These are phyloP conservation scores for Aspergillus pseudotamarii DNA, from an alignment of 2,329 filamentous ascomycete species.

Conservation along the genomic window DNA sequence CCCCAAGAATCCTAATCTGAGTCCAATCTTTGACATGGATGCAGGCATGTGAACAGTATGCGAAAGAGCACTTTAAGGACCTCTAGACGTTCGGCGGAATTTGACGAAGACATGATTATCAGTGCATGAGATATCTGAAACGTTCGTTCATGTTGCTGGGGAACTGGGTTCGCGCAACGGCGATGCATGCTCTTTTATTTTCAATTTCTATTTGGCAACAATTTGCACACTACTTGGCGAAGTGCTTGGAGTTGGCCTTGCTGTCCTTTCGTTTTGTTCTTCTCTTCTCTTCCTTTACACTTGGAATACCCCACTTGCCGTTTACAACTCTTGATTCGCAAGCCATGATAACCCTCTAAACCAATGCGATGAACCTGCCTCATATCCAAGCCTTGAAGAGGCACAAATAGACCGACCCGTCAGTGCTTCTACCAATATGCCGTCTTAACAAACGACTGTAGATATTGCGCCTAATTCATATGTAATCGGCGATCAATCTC, in stretches of 20 bases:
- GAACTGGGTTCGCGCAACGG: neutral
- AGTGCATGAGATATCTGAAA: constrained; percentile 11
- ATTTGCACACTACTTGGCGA: constrained; percentile 12
- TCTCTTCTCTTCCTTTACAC: constrained; percentile 10
- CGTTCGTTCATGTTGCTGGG: constrained; percentile 1
- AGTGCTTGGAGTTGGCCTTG: constrained; percentile 11
- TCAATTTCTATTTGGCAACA: constrained; percentile 10
- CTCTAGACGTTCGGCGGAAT: constrained; percentile 33
- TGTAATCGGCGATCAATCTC: neutral
- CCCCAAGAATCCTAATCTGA: constrained; percentile 18
- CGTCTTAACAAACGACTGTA: neutral
- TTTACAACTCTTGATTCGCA: neutral
- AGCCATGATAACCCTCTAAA: constrained; percentile 5
- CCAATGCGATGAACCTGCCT: neutral
- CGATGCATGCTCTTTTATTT: constrained; percentile 5
- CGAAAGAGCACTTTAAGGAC: constrained; percentile 83
- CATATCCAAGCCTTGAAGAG: neutral
- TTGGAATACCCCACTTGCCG: constrained; percentile 9
- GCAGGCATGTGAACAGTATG: constrained; percentile 86
- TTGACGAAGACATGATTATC: constrained; percentile 41
- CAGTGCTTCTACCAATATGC: neutral
- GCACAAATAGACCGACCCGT: neutral
- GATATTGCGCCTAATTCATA: neutral
- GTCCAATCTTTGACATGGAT: constrained; percentile 21
- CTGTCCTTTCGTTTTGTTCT: constrained; percentile 7